These are phyloP conservation scores for Hanseniaspora valbyensis DNA, from an alignment of 805 yeast species.

Conservation along the genomic window DNA sequence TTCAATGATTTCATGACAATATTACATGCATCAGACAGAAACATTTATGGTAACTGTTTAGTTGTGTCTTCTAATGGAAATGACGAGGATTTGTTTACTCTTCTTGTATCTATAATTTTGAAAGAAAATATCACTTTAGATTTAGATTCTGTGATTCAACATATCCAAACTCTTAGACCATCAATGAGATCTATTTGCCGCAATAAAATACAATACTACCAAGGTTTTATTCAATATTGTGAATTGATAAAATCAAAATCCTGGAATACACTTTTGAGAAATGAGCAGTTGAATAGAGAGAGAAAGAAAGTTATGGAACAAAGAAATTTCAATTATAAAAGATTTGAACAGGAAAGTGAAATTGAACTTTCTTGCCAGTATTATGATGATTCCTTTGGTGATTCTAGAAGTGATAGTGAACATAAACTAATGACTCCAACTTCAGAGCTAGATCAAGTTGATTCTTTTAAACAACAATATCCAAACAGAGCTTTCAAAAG, in stretches of 20 bases:
- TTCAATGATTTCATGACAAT: constrained; percentile 27
- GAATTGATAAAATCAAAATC: constrained; percentile 14
- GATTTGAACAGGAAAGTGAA: neutral
- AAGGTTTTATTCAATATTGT: constrained; percentile 15
- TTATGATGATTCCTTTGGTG: neutral
- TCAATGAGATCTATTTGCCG: constrained; percentile 19
- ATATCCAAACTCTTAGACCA: constrained; percentile 24
- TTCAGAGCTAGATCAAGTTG: constrained; percentile 2
- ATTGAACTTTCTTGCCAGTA: constrained; percentile 1
- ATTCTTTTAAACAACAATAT: neutral
- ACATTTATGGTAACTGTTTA: constrained; percentile 20
- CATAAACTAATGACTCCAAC: constrained; percentile 10
- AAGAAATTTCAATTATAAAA: constrained; percentile 6
- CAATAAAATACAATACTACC: constrained; percentile 8
- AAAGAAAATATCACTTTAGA: constrained; percentile 22
- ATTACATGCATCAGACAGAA: constrained; percentile 19
- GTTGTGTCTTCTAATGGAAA: constrained; percentile 22
- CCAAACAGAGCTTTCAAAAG: constrained; percentile 8
- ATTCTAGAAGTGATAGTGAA: neutral
- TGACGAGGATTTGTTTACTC: constrained; percentile 23
- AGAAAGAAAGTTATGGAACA: neutral
- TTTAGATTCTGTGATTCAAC: constrained; percentile 25
- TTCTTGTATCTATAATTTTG: constrained; percentile 24
- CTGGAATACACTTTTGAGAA: constrained; percentile 10
- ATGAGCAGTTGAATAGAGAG: constrained; percentile 4